Evolutionary conservation across 2,329 filamentous ascomycete genomes (phyloP).

Genomic region (Arthrobotrys megalospora): DNA sequence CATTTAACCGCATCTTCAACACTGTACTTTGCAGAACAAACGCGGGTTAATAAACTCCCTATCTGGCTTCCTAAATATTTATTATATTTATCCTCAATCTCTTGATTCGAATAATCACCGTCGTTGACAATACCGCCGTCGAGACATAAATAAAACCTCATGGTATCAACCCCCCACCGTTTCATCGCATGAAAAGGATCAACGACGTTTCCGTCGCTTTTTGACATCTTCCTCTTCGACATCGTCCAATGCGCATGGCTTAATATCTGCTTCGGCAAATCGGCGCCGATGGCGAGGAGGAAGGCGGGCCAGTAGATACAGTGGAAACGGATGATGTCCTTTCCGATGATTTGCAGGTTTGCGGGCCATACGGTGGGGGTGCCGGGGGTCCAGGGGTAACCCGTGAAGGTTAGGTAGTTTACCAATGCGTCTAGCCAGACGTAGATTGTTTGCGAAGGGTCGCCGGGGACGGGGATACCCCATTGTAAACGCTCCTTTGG

Average conservation of each 20-base stretch:
- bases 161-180: slow-evolving; percentile 86
- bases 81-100: slow-evolving; percentile 82
- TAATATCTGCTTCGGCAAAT: slow-evolving; percentile 82
- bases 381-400: slow-evolving; percentile 81
- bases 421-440: slow-evolving; percentile 97
- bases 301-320: slow-evolving; percentile 98
- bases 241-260: slow-evolving; percentile 97
- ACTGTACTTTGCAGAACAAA: slow-evolving; percentile 67
- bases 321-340: slow-evolving; percentile 96
- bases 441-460: slow-evolving; percentile 90
- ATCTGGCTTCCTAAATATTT: slow-evolving; percentile 82
- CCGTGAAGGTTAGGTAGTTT: slow-evolving; percentile 90
- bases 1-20: slow-evolving; percentile 74
- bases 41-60: slow-evolving; percentile 83
- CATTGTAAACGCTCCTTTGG: slow-evolving; percentile 83
- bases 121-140: slow-evolving; percentile 84
- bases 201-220: slow-evolving; percentile 93
- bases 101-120: slow-evolving; percentile 79
- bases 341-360: slow-evolving; percentile 92
- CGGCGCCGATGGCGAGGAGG: slow-evolving; percentile 86
- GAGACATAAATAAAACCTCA: slow-evolving; percentile 89
- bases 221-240: slow-evolving; percentile 93
- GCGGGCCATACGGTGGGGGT: slow-evolving; percentile 84
- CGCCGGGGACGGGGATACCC: slow-evolving; percentile 90
- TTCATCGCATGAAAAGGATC: slow-evolving; percentile 93